A percentile compares a stretch with the other conserved stretches of the same genome.
Conservation (phyloP, 768 basidiomycete genomes). For the Sporobolomyces roseus region DNA sequence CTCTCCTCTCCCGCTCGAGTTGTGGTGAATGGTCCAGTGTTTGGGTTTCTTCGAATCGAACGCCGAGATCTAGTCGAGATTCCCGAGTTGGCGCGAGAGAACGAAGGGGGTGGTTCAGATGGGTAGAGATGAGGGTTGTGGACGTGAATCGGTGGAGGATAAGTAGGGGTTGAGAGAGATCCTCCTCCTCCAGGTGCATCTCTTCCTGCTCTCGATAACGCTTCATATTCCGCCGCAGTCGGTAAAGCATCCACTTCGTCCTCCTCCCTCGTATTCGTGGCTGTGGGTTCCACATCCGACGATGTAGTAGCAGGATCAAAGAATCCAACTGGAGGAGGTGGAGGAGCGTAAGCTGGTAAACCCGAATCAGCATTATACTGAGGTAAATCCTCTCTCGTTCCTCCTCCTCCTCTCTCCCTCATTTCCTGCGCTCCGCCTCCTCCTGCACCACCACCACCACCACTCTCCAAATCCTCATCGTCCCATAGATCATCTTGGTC, state of each 20-base stretch:
- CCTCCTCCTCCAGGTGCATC: not conserved
- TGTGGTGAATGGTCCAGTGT: too few species aligned
- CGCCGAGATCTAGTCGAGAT: conserved; percentile 5
- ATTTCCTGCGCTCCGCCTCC: too few species aligned
- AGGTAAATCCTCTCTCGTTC: too few species aligned
- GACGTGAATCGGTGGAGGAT: conserved; percentile 7
- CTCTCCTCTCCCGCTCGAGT: not conserved
- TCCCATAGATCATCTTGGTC: conserved; percentile 32
- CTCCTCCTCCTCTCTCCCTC: too few species aligned
- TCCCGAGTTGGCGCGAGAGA: conserved; percentile 11
- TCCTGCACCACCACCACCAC: not conserved
- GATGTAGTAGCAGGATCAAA: too few species aligned
- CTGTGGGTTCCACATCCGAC: too few species aligned
- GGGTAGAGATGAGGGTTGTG: conserved; percentile 1
- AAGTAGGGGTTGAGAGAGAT: not conserved
- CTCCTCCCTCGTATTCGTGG: not conserved
- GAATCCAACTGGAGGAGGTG: not conserved
- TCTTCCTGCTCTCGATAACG: not conserved
- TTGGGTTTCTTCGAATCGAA: not conserved
- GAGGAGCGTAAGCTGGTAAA: conserved; percentile 10
- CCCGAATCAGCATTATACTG: not conserved
- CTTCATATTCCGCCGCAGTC: conserved; percentile 13
- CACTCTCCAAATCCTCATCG: not conserved
- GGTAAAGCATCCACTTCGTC: conserved; percentile 16
- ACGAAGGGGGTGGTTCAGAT: conserved; percentile 4